These are phyloP conservation scores for Pseudophaeomoniella oleicola DNA, from an alignment of 2,329 filamentous ascomycete species.

Conservation along the genomic window DNA sequence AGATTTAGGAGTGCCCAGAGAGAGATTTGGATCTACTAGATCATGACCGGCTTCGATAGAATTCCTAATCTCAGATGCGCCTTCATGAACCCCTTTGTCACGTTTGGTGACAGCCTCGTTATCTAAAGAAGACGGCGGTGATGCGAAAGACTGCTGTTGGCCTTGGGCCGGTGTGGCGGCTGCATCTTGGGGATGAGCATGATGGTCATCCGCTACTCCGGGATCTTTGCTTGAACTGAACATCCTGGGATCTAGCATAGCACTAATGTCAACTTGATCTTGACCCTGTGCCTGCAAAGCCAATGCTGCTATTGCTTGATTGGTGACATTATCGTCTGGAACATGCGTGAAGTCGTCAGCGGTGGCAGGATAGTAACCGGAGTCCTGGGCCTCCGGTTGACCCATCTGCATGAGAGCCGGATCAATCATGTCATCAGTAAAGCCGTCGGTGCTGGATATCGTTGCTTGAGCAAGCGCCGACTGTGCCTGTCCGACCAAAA, in stretches of 20 bases:
- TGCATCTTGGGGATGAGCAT: slow-evolving; percentile 1
- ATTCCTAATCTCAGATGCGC: neutral
- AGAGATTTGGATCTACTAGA: slow-evolving; percentile 11
- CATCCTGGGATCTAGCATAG: neutral
- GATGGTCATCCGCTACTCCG: neutral
- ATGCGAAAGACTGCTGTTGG: slow-evolving; percentile 21
- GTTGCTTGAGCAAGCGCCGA: slow-evolving; percentile 5
- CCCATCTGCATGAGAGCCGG: slow-evolving; percentile 10
- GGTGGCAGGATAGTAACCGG: neutral
- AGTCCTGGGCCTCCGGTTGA: slow-evolving; percentile 1
- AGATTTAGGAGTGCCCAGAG: slow-evolving; percentile 22
- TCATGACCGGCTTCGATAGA: slow-evolving; percentile 1
- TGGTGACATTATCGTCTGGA: neutral
- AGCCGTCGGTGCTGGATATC: slow-evolving; percentile 6
- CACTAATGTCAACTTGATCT: neutral
- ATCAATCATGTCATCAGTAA: slow-evolving; percentile 7
- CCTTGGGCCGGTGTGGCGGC: neutral
- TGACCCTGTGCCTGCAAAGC: neutral
- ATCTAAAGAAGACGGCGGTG: slow-evolving; percentile 27
- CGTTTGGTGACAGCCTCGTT: slow-evolving; percentile 21
- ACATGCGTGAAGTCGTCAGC: neutral
- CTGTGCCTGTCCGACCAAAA: slow-evolving; percentile 1
- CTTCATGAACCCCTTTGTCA: neutral
- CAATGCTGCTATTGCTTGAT: neutral
- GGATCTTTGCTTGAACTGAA: neutral